Evolutionary conservation across 169 alveolate genomes (phyloP).

Genomic region (Plasmodium coatneyi): DNA sequence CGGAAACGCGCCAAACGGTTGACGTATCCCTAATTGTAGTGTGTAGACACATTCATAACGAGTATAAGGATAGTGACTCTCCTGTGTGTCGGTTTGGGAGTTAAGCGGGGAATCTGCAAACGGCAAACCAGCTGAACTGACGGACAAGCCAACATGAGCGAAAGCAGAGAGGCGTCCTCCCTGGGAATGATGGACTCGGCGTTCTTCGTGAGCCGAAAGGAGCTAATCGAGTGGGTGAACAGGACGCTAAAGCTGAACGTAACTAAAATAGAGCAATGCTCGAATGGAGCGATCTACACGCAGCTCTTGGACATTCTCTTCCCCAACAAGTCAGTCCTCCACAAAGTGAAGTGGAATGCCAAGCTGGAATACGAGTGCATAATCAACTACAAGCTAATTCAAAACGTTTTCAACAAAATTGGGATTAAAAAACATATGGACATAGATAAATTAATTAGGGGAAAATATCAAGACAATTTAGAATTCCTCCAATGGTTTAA

Average conservation of each 20-base stretch:
- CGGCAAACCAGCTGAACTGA: background rate
- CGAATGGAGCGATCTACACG: slow-evolving; percentile 96
- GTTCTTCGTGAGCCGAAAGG: slow-evolving; percentile 90
- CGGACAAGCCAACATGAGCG: background rate
- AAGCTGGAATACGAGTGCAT: slow-evolving; percentile 95
- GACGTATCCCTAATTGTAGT: background rate
- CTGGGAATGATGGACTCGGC: slow-evolving; percentile 92
- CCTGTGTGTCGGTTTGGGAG: background rate
- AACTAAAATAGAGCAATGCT: slow-evolving; percentile 94
- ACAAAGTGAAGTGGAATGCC: slow-evolving; percentile 96
- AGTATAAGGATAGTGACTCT: background rate
- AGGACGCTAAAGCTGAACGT: slow-evolving; percentile 87
- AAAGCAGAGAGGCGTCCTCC: slow-evolving; percentile 6
- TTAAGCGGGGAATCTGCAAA: background rate
- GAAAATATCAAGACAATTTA: slow-evolving; percentile 95
- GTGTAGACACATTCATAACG: background rate
- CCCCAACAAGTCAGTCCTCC: slow-evolving; percentile 89
- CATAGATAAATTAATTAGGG: slow-evolving; percentile 92
- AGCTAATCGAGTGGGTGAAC: slow-evolving; percentile 93
- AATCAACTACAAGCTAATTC: slow-evolving; percentile 94
- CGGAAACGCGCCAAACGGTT: background rate
- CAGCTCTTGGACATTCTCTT: slow-evolving; percentile 94
- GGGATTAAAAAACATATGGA: slow-evolving; percentile 93
- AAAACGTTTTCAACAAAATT: slow-evolving; percentile 93
- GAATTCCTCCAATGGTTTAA: slow-evolving; percentile 98